Percentiles rank a stretch among this genome's conserved stretches.
phyloP scores from a whole-genome alignment of 2,329 filamentous ascomycete species.

The Monilinia aucupariae region DNA sequence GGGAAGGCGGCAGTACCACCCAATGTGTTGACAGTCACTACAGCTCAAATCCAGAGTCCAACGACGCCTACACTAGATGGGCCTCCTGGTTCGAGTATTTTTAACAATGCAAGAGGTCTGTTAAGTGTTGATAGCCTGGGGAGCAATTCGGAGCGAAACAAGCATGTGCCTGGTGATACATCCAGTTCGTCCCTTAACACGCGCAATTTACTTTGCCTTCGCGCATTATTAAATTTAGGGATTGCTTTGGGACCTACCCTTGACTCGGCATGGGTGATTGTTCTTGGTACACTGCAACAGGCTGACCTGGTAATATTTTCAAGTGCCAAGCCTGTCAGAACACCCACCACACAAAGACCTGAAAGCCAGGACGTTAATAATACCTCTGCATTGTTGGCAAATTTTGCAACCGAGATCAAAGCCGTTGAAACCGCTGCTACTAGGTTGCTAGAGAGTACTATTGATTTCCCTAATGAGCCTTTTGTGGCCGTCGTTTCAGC shows the following conservation, averaged over 20 bases:
- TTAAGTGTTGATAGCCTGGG: slow-evolving; percentile 68
- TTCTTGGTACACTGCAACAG: slow-evolving; percentile 87
- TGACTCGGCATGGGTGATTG: slow-evolving; percentile 78
- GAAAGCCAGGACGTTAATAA: slow-evolving; percentile 38
- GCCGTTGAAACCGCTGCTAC: slow-evolving; percentile 85
- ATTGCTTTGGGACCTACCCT: slow-evolving; percentile 90
- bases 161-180: slow-evolving; percentile 54
- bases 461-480: slow-evolving; percentile 78
- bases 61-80: slow-evolving; percentile 45
- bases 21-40: slow-evolving; percentile 60
- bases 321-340: slow-evolving; percentile 47
- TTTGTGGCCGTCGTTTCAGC: slow-evolving; percentile 74
- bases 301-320: slow-evolving; percentile 77
- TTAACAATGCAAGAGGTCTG: slow-evolving; percentile 66
- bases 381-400: slow-evolving; percentile 45
- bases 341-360: slow-evolving; percentile 46
- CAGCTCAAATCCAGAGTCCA: slow-evolving; percentile 45
- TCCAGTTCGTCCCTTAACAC: slow-evolving; percentile 61
- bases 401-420: slow-evolving; percentile 73
- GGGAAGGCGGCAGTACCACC: slow-evolving; percentile 89
- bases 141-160: slow-evolving; percentile 55
- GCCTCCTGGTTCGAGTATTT: slow-evolving; percentile 43
- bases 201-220: slow-evolving; percentile 80
- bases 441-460: slow-evolving; percentile 83
- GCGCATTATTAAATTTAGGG: slow-evolving; percentile 88